A percentile compares a stretch with the other conserved stretches of the same genome.
These are phyloP conservation scores for Yarrowia sp. DNA, from an alignment of 805 yeast species.

Conservation along the genomic window DNA sequence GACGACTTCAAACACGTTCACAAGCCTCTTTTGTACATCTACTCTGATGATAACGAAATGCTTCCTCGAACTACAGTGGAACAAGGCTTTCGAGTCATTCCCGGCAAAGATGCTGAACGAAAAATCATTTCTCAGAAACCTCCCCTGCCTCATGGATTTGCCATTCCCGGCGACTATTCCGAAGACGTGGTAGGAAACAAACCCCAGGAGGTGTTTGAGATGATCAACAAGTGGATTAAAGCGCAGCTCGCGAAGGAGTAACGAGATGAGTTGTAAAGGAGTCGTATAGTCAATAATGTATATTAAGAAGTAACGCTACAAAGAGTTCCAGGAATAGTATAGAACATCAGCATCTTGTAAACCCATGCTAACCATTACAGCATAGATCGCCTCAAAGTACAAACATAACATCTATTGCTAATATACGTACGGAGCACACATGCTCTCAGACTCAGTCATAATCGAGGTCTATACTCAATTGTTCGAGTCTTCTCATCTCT, in stretches of 20 bases:
- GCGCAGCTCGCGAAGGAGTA: neutral
- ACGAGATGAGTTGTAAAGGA: neutral
- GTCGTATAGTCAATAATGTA: slow-evolving; percentile 13
- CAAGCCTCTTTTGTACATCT: slow-evolving; percentile 47
- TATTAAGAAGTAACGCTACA: neutral
- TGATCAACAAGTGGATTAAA: slow-evolving; percentile 40
- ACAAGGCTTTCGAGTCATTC: slow-evolving; percentile 41
- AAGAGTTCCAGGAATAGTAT: too few species aligned
- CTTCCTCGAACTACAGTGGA: slow-evolving; percentile 44
- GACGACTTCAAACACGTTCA: slow-evolving; percentile 45
- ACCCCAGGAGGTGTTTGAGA: slow-evolving; percentile 46
- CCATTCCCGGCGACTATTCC: slow-evolving; percentile 53
- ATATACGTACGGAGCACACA: too few species aligned
- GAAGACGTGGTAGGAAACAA: slow-evolving; percentile 48
- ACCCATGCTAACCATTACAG: too few species aligned
- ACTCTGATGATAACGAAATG: slow-evolving; percentile 45
- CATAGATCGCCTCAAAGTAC: too few species aligned
- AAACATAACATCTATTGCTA: too few species aligned
- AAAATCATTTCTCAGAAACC: slow-evolving; percentile 40
- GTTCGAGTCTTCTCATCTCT: too few species aligned
- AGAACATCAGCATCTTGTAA: too few species aligned
- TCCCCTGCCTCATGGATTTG: slow-evolving; percentile 55
- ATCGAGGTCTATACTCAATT: too few species aligned
- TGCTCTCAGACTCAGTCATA: too few species aligned
- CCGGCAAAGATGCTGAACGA: slow-evolving; percentile 11